phyloP scores from a whole-genome alignment of 345 rosid species.

The Rhodomyrtus tomentosa region DNA sequence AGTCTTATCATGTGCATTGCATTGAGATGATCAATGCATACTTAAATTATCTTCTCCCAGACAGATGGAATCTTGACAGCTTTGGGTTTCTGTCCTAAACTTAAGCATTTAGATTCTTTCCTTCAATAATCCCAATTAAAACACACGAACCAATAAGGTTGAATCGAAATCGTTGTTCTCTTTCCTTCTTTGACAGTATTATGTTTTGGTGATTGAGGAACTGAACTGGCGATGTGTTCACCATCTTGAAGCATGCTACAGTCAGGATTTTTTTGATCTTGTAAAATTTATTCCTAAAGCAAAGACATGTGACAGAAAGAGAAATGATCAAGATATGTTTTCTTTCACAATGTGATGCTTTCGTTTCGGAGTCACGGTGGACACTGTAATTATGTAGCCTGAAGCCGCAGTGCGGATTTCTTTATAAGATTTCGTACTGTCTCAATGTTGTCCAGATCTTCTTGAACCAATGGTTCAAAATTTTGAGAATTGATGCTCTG shows the following conservation, averaged over 20 bases:
- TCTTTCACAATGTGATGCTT: not conserved
- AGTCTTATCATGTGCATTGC: not conserved
- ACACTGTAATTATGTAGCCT: not conserved
- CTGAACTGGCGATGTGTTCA: not conserved
- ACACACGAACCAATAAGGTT: not conserved
- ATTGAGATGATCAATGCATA: not conserved
- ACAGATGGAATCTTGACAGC: constrained; percentile 11
- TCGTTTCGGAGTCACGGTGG: not conserved
- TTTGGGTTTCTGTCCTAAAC: not conserved
- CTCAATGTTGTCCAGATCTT: not conserved
- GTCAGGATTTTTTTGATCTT: not conserved
- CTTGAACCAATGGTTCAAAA: constrained; percentile 3
- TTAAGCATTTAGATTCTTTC: not conserved
- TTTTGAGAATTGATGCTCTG: constrained; percentile 38
- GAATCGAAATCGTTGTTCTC: not conserved
- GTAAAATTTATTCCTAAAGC: not conserved
- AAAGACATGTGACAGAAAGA: not conserved
- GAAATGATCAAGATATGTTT: not conserved
- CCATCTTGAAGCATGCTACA: not conserved
- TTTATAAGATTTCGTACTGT: not conserved
- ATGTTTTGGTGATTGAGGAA: not conserved
- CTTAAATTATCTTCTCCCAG: not conserved
- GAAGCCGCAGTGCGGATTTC: not conserved
- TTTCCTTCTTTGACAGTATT: not conserved
- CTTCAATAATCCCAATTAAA: not conserved